Conservation (phyloP, 129 eudicot genomes). For the Escallonia rubra region DNA sequence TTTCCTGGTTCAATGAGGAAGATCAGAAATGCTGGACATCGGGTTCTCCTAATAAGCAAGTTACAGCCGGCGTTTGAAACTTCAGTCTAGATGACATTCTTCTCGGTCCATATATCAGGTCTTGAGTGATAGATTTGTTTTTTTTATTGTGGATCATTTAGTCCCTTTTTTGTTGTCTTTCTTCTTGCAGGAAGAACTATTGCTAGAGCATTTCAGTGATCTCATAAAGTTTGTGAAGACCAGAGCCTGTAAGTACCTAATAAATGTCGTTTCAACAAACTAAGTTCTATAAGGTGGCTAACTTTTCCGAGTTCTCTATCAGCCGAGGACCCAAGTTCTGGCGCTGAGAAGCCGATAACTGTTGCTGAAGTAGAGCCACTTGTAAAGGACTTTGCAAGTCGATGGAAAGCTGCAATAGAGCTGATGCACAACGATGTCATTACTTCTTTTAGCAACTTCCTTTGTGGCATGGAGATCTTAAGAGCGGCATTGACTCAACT, state of each 20-base stretch:
- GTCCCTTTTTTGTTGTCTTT: neutral
- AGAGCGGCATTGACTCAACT: conserved; percentile 92
- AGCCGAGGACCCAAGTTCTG: conserved; percentile 75
- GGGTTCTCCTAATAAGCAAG: neutral
- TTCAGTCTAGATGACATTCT: no score
- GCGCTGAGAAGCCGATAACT: conserved; percentile 55
- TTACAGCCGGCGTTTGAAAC: no score
- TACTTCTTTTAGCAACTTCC: conserved; percentile 88
- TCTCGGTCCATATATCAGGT: no score
- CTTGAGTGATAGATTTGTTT: no score
- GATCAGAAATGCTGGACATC: no score
- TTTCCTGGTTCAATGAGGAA: no score
- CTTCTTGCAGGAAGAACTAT: conserved; percentile 74
- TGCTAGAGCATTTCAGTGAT: conserved; percentile 81
- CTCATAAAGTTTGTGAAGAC: conserved; percentile 92
- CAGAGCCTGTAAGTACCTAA: conserved; percentile 65
- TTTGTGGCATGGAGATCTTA: conserved; percentile 96
- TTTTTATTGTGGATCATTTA: no score
- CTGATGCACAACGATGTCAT: conserved; percentile 94
- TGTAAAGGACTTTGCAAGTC: conserved; percentile 80
- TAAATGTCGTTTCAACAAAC: neutral
- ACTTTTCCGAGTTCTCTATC: conserved; percentile 7
- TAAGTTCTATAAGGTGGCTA: neutral
- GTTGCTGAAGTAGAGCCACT: conserved; percentile 82
- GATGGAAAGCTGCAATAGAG: conserved; percentile 98